phyloP scores from a whole-genome alignment of 306 rosid species.

The Trichosanthes cucumerina region DNA sequence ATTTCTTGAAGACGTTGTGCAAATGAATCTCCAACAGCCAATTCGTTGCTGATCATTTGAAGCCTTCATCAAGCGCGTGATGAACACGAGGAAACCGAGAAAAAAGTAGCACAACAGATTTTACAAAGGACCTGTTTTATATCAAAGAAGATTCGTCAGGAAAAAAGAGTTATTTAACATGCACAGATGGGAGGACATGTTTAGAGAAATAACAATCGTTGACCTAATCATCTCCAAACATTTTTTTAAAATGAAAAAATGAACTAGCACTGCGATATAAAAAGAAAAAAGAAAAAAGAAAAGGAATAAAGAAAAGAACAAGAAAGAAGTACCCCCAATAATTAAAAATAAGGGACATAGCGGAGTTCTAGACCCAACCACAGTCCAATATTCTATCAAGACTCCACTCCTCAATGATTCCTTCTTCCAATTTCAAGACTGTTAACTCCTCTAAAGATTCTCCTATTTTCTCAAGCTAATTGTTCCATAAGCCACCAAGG shows the following conservation, averaged over 20 bases:
- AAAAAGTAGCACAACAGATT: not conserved
- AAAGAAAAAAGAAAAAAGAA: no score
- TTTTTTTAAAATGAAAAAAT: not conserved
- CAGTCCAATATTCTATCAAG: no score
- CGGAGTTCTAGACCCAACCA: no score
- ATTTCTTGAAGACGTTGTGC: not conserved
- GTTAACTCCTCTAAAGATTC: no score
- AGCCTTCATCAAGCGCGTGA: not conserved
- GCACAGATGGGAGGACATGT: not conserved
- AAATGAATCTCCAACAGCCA: not conserved
- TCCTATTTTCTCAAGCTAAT: no score
- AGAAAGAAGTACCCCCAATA: no score
- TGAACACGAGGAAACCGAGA: not conserved
- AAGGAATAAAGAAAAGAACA: no score
- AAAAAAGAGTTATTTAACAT: not conserved
- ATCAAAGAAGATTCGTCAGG: not conserved
- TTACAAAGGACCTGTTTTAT: not conserved
- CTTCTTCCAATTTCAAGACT: no score
- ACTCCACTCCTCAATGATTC: no score
- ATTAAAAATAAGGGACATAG: no score
- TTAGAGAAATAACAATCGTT: no score
- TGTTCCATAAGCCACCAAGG: no score
- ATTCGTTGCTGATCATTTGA: not conserved
- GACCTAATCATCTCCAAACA: not conserved
- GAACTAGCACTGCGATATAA: not conserved